These are phyloP conservation scores for Calonectria crousiana DNA, from an alignment of 2,329 filamentous ascomycete genomes.

Conservation along the genomic window DNA sequence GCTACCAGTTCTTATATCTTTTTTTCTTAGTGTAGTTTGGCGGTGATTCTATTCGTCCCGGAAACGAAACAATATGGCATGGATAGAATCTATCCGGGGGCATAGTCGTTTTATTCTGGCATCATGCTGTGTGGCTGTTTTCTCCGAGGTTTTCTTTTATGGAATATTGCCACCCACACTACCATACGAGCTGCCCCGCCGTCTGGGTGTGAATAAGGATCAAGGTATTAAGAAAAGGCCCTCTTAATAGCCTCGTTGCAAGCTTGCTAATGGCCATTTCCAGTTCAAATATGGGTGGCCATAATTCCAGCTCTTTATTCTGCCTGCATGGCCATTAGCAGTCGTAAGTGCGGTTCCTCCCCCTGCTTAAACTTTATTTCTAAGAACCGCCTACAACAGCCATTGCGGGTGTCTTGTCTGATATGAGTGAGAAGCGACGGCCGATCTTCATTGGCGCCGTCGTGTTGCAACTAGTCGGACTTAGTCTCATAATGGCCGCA, in stretches of 20 bases:
- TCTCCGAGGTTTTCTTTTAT: neutral
- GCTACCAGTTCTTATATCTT: neutral
- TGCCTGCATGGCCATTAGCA: neutral
- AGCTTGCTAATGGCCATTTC: neutral
- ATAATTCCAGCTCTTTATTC: neutral
- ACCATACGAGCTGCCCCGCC: neutral
- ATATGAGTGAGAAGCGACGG: neutral
- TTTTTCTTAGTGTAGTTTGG: too few relatives aligned
- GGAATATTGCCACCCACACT: neutral
- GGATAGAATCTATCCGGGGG: neutral
- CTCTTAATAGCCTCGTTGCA: fast-evolving
- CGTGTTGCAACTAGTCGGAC: neutral
- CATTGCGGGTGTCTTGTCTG: neutral
- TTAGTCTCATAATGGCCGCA: neutral
- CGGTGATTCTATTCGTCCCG: neutral
- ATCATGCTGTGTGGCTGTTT: neutral
- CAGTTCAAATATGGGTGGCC: neutral
- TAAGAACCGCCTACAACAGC: neutral
- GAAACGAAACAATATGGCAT: neutral
- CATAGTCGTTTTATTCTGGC: neutral
- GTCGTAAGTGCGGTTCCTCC: neutral
- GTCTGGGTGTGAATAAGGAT: neutral
- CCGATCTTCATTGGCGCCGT: neutral
- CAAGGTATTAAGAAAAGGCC: neutral
- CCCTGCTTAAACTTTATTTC: neutral